phyloP scores from a whole-genome alignment of 164 flowering plant species.

The Nymphaea thermarum region DNA sequence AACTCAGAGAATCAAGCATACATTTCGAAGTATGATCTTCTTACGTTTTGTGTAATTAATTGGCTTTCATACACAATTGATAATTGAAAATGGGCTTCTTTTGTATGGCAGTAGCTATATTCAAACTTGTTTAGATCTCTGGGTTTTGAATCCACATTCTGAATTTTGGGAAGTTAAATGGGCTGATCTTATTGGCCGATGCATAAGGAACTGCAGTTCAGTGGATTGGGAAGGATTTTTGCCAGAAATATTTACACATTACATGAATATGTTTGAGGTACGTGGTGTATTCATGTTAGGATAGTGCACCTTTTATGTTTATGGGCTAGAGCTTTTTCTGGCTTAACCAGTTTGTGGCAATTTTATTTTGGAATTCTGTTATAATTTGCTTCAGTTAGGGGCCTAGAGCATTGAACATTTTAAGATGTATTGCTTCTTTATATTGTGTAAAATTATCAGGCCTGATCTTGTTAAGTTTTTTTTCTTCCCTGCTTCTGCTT shows the following conservation, averaged over 20 bases:
- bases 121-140: slow-evolving; percentile 39
- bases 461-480: too few species aligned
- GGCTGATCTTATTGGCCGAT: slow-evolving; percentile 72
- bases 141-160: slow-evolving; percentile 81
- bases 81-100: slow-evolving; percentile 2
- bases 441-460: too few species aligned
- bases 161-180: slow-evolving; percentile 97
- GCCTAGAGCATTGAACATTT: too few species aligned
- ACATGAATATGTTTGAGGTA: slow-evolving; percentile 90
- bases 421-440: too few species aligned
- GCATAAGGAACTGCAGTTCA: slow-evolving; percentile 46
- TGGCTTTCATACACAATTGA: slow-evolving; percentile 1
- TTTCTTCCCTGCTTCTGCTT: too few species aligned
- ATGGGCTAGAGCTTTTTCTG: too few species aligned
- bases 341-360: too few species aligned
- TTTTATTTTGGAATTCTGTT: too few species aligned
- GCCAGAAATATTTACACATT: slow-evolving; percentile 60
- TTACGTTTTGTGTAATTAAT: neutral
- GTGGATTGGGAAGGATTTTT: slow-evolving; percentile 70
- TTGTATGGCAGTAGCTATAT: slow-evolving; percentile 52
- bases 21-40: slow-evolving; percentile 51
- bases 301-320: too few species aligned
- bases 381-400: too few species aligned
- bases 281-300: slow-evolving; percentile 3
- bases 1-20: slow-evolving; percentile 77